Evolutionary conservation across 768 basidiomycete genomes (phyloP).

Genomic region (Tremella yokohamensis): DNA sequence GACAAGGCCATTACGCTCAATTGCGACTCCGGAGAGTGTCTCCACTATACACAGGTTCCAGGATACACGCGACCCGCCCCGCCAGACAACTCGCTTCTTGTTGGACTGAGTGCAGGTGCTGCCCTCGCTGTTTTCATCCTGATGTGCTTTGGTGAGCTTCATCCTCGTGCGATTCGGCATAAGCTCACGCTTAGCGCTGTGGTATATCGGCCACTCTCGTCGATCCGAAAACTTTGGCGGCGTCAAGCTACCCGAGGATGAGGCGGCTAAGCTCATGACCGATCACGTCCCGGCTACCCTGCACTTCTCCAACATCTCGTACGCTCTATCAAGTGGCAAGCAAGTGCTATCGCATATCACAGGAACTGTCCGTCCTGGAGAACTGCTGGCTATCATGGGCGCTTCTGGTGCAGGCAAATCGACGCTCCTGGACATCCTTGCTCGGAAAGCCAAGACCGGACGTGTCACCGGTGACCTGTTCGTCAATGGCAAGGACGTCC

Average conservation of each 20-base stretch:
- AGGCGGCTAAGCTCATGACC: constrained; percentile 78
- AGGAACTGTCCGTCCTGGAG: constrained; percentile 79
- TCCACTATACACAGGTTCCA: constrained; percentile 89
- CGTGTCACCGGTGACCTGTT: constrained; percentile 68
- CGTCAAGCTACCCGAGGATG: constrained; percentile 64
- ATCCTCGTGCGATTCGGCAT: background rate
- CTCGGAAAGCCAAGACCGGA: constrained; percentile 82
- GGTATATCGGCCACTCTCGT: constrained; percentile 80
- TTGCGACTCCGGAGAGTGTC: constrained; percentile 86
- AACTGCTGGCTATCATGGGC: constrained; percentile 93
- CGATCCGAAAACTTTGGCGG: constrained; percentile 57
- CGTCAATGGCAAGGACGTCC: constrained; percentile 78
- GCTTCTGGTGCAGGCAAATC: constrained; percentile 96
- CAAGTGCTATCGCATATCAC: constrained; percentile 75
- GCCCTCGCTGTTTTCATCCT: constrained; percentile 71
- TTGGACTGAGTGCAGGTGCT: constrained; percentile 77
- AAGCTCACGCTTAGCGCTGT: constrained; percentile 59
- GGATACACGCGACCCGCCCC: constrained; percentile 83
- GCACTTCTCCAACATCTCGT: constrained; percentile 82
- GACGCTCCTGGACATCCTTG: constrained; percentile 92
- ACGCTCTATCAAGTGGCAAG: constrained; percentile 63
- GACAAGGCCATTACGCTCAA: constrained; percentile 82
- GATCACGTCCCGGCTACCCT: constrained; percentile 92
- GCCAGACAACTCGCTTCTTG: constrained; percentile 76
- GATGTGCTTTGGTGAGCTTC: constrained; percentile 57